phyloP scores from a whole-genome alignment of 2,329 filamentous ascomycete species.

The Pseudogymnoascus sp. region DNA sequence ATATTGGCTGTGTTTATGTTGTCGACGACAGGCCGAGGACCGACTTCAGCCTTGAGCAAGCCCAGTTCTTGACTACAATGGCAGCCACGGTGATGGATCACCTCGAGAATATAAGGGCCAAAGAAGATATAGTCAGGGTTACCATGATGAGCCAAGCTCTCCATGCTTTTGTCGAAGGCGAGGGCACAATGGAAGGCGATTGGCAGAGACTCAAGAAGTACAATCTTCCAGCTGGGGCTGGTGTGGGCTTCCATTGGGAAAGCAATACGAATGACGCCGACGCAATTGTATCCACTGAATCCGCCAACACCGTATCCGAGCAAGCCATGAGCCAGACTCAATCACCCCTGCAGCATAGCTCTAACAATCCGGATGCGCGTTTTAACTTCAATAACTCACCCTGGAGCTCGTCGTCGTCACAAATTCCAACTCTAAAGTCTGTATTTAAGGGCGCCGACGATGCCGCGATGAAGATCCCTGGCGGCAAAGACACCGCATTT shows the following conservation, averaged over 20 bases:
- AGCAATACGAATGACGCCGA: constrained; percentile 17
- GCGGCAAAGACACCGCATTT: constrained; percentile 16
- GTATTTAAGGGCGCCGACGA: constrained; percentile 16
- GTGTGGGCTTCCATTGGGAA: constrained; percentile 21
- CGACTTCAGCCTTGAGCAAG: neutral
- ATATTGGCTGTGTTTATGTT: constrained; percentile 22
- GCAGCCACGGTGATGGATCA: neutral
- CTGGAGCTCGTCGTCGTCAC: constrained; percentile 17
- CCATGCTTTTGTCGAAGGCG: constrained; percentile 1
- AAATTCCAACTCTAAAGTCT: constrained; percentile 15
- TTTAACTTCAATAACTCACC: constrained; percentile 18
- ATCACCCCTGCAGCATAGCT: constrained; percentile 18
- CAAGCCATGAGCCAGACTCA: constrained; percentile 8
- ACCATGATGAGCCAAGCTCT: neutral
- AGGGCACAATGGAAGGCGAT: constrained; percentile 23
- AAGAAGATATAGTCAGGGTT: constrained; percentile 2
- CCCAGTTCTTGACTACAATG: neutral
- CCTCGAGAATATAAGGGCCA: neutral
- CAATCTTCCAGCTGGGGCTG: constrained; percentile 17
- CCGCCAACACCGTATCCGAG: neutral
- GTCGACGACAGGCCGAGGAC: constrained; percentile 16
- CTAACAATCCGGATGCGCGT: neutral
- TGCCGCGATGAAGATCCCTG: neutral
- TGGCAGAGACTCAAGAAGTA: constrained; percentile 22
- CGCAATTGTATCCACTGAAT: constrained; percentile 9